Percentiles rank a stretch among this genome's conserved stretches.
Evolutionary conservation across 345 rosid species (phyloP).

Genomic region (Mercurialis annua): DNA sequence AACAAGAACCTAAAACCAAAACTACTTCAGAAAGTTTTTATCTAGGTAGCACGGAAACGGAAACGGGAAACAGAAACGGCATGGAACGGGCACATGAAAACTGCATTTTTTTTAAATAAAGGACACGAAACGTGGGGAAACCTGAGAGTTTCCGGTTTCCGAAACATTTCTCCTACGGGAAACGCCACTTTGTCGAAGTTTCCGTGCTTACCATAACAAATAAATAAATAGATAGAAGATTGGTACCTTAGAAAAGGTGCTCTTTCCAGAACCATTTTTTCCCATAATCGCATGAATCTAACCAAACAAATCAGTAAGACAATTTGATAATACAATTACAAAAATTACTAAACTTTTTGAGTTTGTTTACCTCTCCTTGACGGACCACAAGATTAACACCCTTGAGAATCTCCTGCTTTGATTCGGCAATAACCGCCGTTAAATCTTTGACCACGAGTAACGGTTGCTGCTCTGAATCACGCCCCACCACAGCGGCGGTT

Average conservation of each 20-base stretch:
- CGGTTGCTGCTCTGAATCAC: slow-evolving; percentile 34
- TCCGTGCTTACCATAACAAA: too few relatives aligned
- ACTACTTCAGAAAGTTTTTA: too few relatives aligned
- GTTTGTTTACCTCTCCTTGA: slow-evolving; percentile 70
- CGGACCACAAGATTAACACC: slow-evolving; percentile 68
- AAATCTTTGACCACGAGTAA: slow-evolving; percentile 77
- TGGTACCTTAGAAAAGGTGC: slow-evolving; percentile 96
- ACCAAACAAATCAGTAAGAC: neutral
- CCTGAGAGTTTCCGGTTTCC: too few relatives aligned
- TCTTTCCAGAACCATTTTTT: slow-evolving; percentile 97
- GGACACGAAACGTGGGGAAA: too few relatives aligned
- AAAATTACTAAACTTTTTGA: neutral
- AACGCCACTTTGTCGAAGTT: too few relatives aligned
- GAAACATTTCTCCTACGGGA: too few relatives aligned
- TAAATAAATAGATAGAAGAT: too few relatives aligned
- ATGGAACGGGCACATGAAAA: too few relatives aligned
- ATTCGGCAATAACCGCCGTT: slow-evolving; percentile 71
- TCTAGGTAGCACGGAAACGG: too few relatives aligned
- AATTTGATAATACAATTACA: neutral
- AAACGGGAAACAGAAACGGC: too few relatives aligned
- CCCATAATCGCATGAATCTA: slow-evolving; percentile 97
- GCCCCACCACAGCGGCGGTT: neutral
- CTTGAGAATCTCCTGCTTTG: slow-evolving; percentile 80
- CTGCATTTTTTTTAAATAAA: too few relatives aligned
- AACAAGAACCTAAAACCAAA: slow-evolving; percentile 65